Conservation (phyloP, 495 filamentous ascomycete genomes). For the Rusavskia elegans region DNA sequence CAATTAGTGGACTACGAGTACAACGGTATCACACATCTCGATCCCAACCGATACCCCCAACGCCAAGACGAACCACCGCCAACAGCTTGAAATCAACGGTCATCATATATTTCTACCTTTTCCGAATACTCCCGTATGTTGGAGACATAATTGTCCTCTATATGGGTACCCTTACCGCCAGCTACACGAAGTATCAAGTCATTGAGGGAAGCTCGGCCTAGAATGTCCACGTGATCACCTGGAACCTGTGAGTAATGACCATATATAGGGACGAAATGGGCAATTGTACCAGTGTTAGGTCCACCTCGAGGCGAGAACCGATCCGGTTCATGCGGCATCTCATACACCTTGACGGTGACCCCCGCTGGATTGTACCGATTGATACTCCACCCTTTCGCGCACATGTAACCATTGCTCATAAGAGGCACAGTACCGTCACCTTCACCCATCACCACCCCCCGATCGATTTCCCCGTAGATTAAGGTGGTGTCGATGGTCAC, state of each 20-base stretch:
- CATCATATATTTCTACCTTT: conserved; percentile 60
- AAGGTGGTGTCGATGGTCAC: conserved; percentile 78
- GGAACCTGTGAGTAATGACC: not conserved
- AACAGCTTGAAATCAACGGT: conserved; percentile 17
- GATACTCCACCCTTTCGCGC: conserved; percentile 77
- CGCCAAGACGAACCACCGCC: no score
- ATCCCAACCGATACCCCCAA: no score
- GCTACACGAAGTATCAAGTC: conserved; percentile 80
- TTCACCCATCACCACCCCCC: conserved; percentile 82
- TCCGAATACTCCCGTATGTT: conserved; percentile 69
- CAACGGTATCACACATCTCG: no score
- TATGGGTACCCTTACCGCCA: conserved; percentile 68
- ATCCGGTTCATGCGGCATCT: conserved; percentile 95
- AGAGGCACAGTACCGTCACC: conserved; percentile 91
- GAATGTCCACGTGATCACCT: conserved; percentile 92
- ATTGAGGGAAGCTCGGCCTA: conserved; percentile 76
- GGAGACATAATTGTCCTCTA: conserved; percentile 62
- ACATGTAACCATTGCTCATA: conserved; percentile 88
- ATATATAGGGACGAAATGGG: not conserved
- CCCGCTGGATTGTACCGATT: conserved; percentile 85
- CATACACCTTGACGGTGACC: conserved; percentile 64
- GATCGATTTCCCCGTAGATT: conserved; percentile 52
- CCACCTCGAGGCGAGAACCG: conserved; percentile 81
- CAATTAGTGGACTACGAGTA: no score
- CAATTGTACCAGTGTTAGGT: conserved; percentile 61